Conservation (phyloP, 495 filamentous ascomycete species). For the Hypomontagnella submonticulosa region DNA sequence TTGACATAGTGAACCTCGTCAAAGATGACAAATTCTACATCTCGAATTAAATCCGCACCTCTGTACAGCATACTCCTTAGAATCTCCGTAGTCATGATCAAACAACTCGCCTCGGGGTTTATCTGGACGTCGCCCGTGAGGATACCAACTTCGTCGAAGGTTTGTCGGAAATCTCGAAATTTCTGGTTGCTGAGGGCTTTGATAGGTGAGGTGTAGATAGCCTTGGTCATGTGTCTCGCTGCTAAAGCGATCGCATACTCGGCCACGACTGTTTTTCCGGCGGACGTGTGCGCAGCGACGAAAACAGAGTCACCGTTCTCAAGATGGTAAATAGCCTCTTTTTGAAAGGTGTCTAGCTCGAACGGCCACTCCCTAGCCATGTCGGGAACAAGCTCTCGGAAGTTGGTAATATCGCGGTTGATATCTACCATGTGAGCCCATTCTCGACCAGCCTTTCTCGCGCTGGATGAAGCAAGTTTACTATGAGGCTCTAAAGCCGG, state of each 20-base stretch:
- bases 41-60: constrained; percentile 93
- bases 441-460: constrained; percentile 80
- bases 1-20: constrained; percentile 99
- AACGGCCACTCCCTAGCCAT: constrained; percentile 98
- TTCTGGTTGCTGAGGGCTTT: constrained; percentile 99
- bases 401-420: constrained; percentile 89
- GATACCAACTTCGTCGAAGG: constrained; percentile 95
- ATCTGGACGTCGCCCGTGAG: constrained; percentile 98
- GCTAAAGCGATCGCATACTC: constrained; percentile 98
- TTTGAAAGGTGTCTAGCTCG: constrained; percentile 97
- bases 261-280: constrained; percentile 97
- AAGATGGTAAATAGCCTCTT: constrained; percentile 97
- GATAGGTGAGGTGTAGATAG: constrained; percentile 98
- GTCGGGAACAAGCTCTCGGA: constrained; percentile 89
- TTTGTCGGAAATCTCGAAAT: constrained; percentile 90
- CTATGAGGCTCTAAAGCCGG: constrained; percentile 89
- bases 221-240: constrained; percentile 98
- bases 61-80: constrained; percentile 97
- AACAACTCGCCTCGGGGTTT: constrained; percentile 94
- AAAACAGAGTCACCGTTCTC: constrained; percentile 98
- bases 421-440: constrained; percentile 99
- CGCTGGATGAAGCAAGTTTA: constrained; percentile 73
- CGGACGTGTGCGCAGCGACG: constrained; percentile 98
- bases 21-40: constrained; percentile 99
- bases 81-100: constrained; percentile 99